These are phyloP conservation scores for Daldinia loculata DNA, from an alignment of 495 filamentous ascomycete genomes.

Conservation along the genomic window DNA sequence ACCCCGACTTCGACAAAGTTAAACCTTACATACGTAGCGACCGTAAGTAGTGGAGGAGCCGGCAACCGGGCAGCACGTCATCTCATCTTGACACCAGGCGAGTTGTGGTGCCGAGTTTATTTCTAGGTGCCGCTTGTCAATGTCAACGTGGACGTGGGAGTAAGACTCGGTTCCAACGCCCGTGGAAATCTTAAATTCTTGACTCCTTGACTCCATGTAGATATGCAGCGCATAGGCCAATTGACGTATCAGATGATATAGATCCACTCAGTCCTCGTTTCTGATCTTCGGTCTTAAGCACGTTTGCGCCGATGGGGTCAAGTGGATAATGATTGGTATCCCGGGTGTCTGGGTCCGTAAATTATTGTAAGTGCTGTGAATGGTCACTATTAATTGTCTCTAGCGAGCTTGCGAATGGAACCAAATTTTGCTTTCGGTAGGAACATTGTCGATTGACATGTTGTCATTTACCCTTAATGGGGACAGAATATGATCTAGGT, in stretches of 20 bases:
- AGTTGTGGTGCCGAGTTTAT: slow-evolving; percentile 19
- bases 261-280: not conserved
- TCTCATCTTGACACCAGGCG: slow-evolving; percentile 38
- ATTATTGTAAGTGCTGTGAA: not conserved
- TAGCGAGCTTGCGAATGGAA: slow-evolving; percentile 15
- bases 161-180: slow-evolving; percentile 16
- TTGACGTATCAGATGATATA: slow-evolving; percentile 10
- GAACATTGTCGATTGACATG: slow-evolving; percentile 6
- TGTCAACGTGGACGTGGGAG: slow-evolving; percentile 11
- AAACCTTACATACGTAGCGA: slow-evolving; percentile 4
- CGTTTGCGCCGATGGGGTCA: slow-evolving; percentile 1
- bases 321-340: slow-evolving; percentile 15
- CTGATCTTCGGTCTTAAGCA: slow-evolving; percentile 11
- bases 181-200: slow-evolving; percentile 19
- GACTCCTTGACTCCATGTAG: not conserved
- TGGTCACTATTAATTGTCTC: not conserved
- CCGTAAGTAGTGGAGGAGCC: not conserved
- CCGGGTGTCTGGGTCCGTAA: slow-evolving; percentile 21
- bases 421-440: slow-evolving; percentile 17
- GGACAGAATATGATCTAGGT: slow-evolving; percentile 30
- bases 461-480: slow-evolving; percentile 9
- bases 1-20: slow-evolving; percentile 22
- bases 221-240: not conserved
- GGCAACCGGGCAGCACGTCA: slow-evolving; percentile 18
- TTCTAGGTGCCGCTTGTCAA: slow-evolving; percentile 33